phyloP scores from a whole-genome alignment of 75 land plant genomes.

The Chamaecyparis obtusa region DNA sequence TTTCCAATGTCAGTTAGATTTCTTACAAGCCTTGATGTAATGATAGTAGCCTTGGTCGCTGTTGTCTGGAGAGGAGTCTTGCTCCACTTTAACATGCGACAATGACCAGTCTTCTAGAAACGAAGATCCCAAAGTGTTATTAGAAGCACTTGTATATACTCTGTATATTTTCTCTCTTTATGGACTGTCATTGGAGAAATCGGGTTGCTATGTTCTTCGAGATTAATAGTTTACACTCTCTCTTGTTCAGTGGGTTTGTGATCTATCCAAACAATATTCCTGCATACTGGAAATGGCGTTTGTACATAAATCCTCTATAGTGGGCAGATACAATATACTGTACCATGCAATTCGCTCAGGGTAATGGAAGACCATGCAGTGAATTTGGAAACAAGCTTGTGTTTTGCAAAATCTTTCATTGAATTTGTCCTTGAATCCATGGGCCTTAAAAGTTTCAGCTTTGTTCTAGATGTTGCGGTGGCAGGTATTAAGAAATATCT shows the following conservation, averaged over 20 bases:
- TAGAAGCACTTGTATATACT: slow-evolving; percentile 26
- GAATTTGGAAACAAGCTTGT: slow-evolving; percentile 8
- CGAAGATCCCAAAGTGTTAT: slow-evolving; percentile 29
- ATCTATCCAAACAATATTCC: slow-evolving; percentile 25
- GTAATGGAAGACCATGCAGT: slow-evolving; percentile 15
- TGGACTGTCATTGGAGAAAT: slow-evolving; percentile 14
- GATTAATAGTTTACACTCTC: slow-evolving; percentile 18
- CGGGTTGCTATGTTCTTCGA: slow-evolving; percentile 17
- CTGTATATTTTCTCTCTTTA: slow-evolving; percentile 22
- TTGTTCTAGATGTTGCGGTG: slow-evolving; percentile 18
- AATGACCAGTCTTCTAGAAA: slow-evolving; percentile 39
- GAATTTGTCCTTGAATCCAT: slow-evolving; percentile 30
- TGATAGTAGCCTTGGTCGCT: too few species aligned
- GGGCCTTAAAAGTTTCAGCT: slow-evolving; percentile 15
- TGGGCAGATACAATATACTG: slow-evolving; percentile 26
- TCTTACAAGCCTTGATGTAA: too few species aligned
- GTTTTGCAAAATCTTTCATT: slow-evolving; percentile 23
- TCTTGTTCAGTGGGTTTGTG: slow-evolving; percentile 29
- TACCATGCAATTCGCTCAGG: slow-evolving; percentile 9
- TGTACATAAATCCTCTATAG: slow-evolving; percentile 21
- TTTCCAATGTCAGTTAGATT: too few species aligned
- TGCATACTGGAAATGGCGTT: slow-evolving; percentile 30
- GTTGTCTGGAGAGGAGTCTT: too few species aligned
- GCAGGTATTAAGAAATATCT: slow-evolving; percentile 24
- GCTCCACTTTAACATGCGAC: slow-evolving; percentile 42